Percentiles rank a stretch among this genome's conserved stretches.
Evolutionary conservation across 2,329 filamentous ascomycete species (phyloP).

Genomic region (Pseudogymnoascus sp.): DNA sequence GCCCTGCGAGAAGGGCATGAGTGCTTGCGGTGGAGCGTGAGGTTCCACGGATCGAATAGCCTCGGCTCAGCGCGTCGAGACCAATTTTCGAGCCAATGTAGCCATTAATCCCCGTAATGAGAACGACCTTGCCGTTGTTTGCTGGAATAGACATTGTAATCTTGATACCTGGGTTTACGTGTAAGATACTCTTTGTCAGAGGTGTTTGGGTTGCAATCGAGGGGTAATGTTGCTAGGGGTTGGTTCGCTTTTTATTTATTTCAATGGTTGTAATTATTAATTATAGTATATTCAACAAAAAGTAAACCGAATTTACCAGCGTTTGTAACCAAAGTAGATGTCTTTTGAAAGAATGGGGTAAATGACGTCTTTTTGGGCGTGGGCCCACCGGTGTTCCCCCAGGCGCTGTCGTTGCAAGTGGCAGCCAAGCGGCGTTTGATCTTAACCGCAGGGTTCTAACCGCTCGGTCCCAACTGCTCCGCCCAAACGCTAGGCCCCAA

Average conservation of each 20-base stretch:
- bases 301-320: not conserved
- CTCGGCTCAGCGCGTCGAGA: conserved; percentile 19
- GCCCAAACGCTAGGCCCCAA: not conserved
- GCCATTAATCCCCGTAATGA: conserved; percentile 29
- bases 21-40: conserved; percentile 20
- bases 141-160: conserved; percentile 19
- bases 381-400: not conserved
- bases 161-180: conserved; percentile 9
- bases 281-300: not conserved
- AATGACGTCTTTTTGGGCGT: not conserved
- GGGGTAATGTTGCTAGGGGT: not conserved
- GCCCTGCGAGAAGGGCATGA: conserved; percentile 19
- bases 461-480: not conserved
- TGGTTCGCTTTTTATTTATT: not conserved
- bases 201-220: not conserved
- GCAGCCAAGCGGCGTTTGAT: not conserved
- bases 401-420: not conserved
- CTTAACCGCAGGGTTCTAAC: not conserved
- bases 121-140: conserved; percentile 22
- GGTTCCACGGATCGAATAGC: conserved; percentile 26
- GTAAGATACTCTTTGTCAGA: not conserved
- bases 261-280: not conserved
- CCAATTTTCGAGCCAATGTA: conserved; percentile 25
- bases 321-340: not conserved
- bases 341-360: not conserved